phyloP scores from a whole-genome alignment of 768 basidiomycete genomes.

The Solioccasus polychromus region DNA sequence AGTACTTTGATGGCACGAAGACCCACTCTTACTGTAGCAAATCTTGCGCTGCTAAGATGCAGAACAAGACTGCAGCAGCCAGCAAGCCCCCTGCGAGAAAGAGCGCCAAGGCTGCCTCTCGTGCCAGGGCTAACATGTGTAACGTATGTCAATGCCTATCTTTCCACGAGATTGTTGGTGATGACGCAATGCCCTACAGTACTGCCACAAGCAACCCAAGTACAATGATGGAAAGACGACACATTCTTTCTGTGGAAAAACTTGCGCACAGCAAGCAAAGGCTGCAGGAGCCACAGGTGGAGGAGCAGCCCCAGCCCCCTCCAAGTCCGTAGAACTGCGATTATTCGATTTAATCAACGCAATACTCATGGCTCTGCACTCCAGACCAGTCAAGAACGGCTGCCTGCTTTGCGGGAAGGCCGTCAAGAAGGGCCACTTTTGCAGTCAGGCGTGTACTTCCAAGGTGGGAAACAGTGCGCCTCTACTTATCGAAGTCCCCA shows the following conservation, averaged over 20 bases:
- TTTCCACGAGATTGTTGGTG: neutral
- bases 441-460: conserved; percentile 51
- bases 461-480: conserved; percentile 55
- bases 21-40: conserved; percentile 60
- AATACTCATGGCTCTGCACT: conserved; percentile 32
- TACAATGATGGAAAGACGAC: conserved; percentile 54
- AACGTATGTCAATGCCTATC: conserved; percentile 38
- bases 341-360: conserved; percentile 23
- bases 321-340: conserved; percentile 30
- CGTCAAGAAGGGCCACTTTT: conserved; percentile 64
- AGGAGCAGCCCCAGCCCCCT: conserved; percentile 20
- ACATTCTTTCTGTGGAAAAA: conserved; percentile 63
- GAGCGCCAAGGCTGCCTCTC: conserved; percentile 23
- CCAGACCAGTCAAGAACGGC: conserved; percentile 38
- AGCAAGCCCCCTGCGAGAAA: conserved; percentile 29
- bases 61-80: conserved; percentile 27
- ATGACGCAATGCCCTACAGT: conserved; percentile 33
- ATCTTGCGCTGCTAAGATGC: conserved; percentile 50
- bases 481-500: conserved; percentile 56
- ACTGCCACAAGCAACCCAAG: conserved; percentile 59
- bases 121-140: conserved; percentile 41
- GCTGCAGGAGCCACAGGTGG: conserved; percentile 27
- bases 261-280: conserved; percentile 52
- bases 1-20: conserved; percentile 52
- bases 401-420: conserved; percentile 62